These are phyloP conservation scores for Parascedosporium putredinis DNA, from an alignment of 2,329 filamentous ascomycete genomes.

Conservation along the genomic window DNA sequence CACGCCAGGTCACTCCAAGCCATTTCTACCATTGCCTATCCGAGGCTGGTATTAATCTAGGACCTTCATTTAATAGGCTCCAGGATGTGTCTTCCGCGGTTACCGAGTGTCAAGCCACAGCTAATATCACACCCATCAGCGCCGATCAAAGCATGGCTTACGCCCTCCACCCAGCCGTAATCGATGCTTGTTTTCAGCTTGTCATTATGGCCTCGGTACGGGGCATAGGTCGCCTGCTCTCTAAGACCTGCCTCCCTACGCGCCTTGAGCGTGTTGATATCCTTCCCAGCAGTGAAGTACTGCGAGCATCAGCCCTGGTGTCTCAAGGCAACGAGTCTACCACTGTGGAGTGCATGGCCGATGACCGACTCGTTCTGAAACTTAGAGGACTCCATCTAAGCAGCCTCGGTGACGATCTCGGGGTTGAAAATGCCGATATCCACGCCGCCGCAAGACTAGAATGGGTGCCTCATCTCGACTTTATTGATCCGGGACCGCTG, in stretches of 20 bases:
- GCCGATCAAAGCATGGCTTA: conserved; percentile 17
- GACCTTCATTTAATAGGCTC: neutral
- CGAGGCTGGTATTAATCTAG: neutral
- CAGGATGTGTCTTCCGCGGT: neutral
- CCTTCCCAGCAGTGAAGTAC: conserved; percentile 10
- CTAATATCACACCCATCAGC: neutral
- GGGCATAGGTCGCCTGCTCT: conserved; percentile 15
- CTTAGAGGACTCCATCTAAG: conserved; percentile 15
- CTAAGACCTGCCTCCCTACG: conserved; percentile 16
- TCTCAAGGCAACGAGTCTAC: neutral
- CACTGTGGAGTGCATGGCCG: conserved; percentile 14
- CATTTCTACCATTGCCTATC: conserved; percentile 1
- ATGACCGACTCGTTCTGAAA: conserved; percentile 12
- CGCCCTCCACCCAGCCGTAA: conserved; percentile 26
- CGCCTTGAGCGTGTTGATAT: conserved; percentile 16
- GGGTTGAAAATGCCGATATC: conserved; percentile 12
- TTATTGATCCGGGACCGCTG: conserved; percentile 15
- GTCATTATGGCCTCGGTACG: conserved; percentile 15
- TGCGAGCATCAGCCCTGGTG: conserved; percentile 10
- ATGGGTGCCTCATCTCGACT: conserved; percentile 22
- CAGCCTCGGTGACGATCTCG: conserved; percentile 15
- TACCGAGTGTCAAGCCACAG: neutral
- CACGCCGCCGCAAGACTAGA: conserved; percentile 19
- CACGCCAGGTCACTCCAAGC: neutral
- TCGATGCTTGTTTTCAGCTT: conserved; percentile 24